phyloP scores from a whole-genome alignment of 2,329 filamentous ascomycete genomes.

The Fusarium sp. region DNA sequence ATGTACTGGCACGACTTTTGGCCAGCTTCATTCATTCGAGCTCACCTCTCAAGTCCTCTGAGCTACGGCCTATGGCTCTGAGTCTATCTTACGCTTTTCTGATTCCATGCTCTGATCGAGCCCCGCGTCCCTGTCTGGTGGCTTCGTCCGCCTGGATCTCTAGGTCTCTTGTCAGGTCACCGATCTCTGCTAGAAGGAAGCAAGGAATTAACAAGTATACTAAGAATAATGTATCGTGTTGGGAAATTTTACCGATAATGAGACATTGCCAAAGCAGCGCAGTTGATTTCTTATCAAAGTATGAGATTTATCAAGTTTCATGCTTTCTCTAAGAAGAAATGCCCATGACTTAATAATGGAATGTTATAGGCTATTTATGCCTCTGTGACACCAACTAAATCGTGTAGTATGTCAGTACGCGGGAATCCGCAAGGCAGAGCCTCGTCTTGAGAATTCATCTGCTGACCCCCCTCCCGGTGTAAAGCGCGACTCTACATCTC shows the following conservation, averaged over 20 bases:
- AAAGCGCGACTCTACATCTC: neutral
- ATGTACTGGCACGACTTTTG: neutral
- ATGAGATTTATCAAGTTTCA: neutral
- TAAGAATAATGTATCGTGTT: neutral
- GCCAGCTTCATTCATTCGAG: neutral
- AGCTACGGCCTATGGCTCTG: neutral
- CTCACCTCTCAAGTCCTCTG: neutral
- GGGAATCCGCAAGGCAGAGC: neutral
- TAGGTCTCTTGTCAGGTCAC: neutral
- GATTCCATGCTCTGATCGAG: neutral
- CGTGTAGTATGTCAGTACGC: too few relatives aligned
- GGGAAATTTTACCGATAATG: neutral
- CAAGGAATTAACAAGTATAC: neutral
- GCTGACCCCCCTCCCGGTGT: too few relatives aligned
- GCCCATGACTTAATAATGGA: accelerated
- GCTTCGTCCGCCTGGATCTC: neutral
- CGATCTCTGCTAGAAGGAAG: neutral
- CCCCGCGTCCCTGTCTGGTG: neutral
- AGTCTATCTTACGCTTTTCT: neutral
- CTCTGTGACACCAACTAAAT: too few relatives aligned
- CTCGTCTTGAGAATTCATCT: neutral
- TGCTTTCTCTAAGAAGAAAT: accelerated
- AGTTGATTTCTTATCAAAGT: too few relatives aligned
- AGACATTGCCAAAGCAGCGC: neutral
- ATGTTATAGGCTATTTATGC: neutral